Base-by-base conservation (phyloP, 441 rosid genomes). In the Cnidoscolus chayamansa region DNA sequence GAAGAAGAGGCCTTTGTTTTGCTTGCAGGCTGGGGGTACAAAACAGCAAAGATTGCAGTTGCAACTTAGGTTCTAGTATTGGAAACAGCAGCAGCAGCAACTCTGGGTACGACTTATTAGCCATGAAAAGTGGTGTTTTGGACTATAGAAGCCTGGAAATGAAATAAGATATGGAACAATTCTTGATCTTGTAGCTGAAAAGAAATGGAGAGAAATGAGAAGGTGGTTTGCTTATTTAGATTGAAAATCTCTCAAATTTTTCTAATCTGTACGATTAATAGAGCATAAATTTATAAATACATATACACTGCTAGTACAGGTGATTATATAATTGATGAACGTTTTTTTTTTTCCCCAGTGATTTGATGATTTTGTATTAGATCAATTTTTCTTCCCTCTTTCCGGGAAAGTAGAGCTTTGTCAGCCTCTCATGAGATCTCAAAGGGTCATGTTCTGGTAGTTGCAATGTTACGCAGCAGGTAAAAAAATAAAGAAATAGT, bases 21-120 rank as follows among this genome's bases (percentile, higher is more conserved):
- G 78, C 71, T 72, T 93, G 98, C 80, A 84, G 87, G 58, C 64
- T 89, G 80, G 95, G 96, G 55, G 45, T 84, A 69, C 75, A 81
- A 62, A 86, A 85, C 76, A 85, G 84, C 77, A 86, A 82, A 74
- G 90, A 78, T 32, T 90, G 98, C 82, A 75, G 81, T 55, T 85
- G 93, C 79, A 67, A 25, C 53, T 31, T 77, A 35, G 63, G 68
- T 25, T 68, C 66, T 70, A 73, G 69, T 1, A 80, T 72, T 50
- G 78, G 80, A 0, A 73, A 70, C 60, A 40, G 45, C 6, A 72
- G 72, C 68, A 84, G 72, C 77, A 72, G 32, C 68, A 75, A 54
- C 9, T 70, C 76, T 80, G 90, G 85, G 25, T 88, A 86, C 81
- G 91, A 93, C 59, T 89, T 91, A 84, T 77, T 93, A 78, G 92